Conservation (phyloP, 192 early-diverging fungal genomes). For the Entomortierella beljakovae region DNA sequence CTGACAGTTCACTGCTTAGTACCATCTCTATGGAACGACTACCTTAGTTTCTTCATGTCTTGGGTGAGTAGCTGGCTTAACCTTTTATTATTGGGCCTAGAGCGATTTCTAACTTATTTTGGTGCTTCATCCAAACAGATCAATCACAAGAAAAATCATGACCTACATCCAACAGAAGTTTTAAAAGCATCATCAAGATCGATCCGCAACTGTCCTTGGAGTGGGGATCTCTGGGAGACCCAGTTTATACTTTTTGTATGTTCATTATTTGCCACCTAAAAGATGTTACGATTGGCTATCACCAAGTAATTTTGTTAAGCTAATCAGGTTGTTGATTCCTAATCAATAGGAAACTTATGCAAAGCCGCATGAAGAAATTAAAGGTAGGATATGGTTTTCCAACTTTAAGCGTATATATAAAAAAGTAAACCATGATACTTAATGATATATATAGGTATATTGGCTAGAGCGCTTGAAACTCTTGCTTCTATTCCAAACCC, state of each 20-base stretch:
- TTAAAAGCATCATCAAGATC: slow-evolving; percentile 59
- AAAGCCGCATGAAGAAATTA: slow-evolving; percentile 21
- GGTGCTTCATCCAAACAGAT: slow-evolving; percentile 10
- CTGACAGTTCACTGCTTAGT: slow-evolving; percentile 70
- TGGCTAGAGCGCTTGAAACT: slow-evolving; percentile 20
- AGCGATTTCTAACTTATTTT: too few species aligned
- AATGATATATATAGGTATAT: neutral
- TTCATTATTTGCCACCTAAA: neutral
- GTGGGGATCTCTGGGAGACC: slow-evolving; percentile 70
- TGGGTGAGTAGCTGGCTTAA: slow-evolving; percentile 6
- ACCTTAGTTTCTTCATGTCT: slow-evolving; percentile 67
- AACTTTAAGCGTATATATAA: neutral
- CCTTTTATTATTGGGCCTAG: too few species aligned
- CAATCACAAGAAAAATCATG: slow-evolving; percentile 45
- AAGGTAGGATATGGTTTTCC: slow-evolving; percentile 3
- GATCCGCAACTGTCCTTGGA: slow-evolving; percentile 79
- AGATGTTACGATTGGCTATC: too few species aligned
- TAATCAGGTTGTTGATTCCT: too few species aligned
- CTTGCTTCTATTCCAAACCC: slow-evolving; percentile 12
- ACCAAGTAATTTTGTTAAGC: too few species aligned
- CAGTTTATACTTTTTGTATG: slow-evolving; percentile 4
- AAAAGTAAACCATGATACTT: neutral
- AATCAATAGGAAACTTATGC: slow-evolving; percentile 15
- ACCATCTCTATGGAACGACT: slow-evolving; percentile 73
- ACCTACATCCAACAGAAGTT: slow-evolving; percentile 44